These are phyloP conservation scores for Sordariomycetes sp. DNA, from an alignment of 2,329 filamentous ascomycete genomes.

Conservation along the genomic window DNA sequence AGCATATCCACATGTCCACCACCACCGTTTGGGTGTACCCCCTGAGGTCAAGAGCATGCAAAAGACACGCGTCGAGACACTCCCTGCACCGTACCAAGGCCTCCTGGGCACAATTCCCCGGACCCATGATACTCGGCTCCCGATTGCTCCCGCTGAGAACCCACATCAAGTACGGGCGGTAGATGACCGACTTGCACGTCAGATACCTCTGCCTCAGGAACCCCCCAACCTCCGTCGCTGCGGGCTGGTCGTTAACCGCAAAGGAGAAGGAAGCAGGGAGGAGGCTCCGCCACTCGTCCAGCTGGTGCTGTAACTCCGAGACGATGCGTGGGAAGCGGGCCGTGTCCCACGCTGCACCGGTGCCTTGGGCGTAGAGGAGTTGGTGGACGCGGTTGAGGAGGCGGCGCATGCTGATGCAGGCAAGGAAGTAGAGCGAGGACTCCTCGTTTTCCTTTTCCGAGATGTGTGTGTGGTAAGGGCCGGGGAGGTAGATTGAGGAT, in stretches of 20 bases:
- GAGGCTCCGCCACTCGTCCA: slow-evolving; percentile 34
- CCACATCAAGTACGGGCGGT: slow-evolving; percentile 36
- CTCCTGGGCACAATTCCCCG: slow-evolving; percentile 15
- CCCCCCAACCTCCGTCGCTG: slow-evolving; percentile 25
- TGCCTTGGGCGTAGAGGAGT: slow-evolving; percentile 30
- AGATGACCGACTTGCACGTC: slow-evolving; percentile 37
- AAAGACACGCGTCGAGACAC: slow-evolving; percentile 30
- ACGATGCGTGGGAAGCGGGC: slow-evolving; percentile 32
- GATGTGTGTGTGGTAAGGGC: slow-evolving; percentile 29
- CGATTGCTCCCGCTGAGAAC: slow-evolving; percentile 23
- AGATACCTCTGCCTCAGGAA: slow-evolving; percentile 37
- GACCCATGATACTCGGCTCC: slow-evolving; percentile 9
- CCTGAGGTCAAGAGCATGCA: slow-evolving; percentile 33
- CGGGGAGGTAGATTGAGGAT: slow-evolving; percentile 32
- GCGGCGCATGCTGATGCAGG: slow-evolving; percentile 36
- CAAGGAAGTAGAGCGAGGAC: slow-evolving; percentile 37
- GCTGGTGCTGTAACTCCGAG: slow-evolving; percentile 31
- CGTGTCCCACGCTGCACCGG: slow-evolving; percentile 28
- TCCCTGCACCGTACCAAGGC: slow-evolving; percentile 26
- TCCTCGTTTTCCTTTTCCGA: slow-evolving; percentile 24
- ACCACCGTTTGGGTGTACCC: slow-evolving; percentile 35
- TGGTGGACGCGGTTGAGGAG: slow-evolving; percentile 34
- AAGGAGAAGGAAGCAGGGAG: slow-evolving; percentile 28
- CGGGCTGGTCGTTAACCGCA: slow-evolving; percentile 15
- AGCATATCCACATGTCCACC: slow-evolving; percentile 41